Evolutionary conservation across 2,329 filamentous ascomycete genomes (phyloP).

Genomic region (Aspergillus aculeatus): DNA sequence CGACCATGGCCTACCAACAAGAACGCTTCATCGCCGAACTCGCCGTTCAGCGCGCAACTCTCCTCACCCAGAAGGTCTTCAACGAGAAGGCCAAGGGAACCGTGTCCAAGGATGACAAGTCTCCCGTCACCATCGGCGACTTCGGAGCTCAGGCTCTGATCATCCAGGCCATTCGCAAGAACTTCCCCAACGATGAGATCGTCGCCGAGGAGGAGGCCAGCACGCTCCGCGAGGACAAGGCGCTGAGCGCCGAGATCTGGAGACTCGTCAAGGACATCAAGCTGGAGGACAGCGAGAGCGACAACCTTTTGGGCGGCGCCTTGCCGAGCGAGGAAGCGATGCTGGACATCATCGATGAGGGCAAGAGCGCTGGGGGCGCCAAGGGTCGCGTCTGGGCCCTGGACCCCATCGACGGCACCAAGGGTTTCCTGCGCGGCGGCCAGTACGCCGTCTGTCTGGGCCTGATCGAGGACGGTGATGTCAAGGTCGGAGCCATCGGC

Average conservation of each 20-base stretch:
- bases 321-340: conserved; percentile 63
- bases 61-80: conserved; percentile 75
- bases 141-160: conserved; percentile 97
- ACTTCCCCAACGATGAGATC: conserved; percentile 87
- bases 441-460: conserved; percentile 96
- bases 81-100: conserved; percentile 92
- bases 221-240: conserved; percentile 68
- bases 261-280: conserved; percentile 71
- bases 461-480: conserved; percentile 87
- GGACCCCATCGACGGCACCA: conserved; percentile 96
- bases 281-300: conserved; percentile 65
- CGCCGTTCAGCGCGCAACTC: conserved; percentile 78
- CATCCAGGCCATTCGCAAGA: conserved; percentile 81
- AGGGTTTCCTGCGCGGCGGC: conserved; percentile 91
- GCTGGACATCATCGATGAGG: conserved; percentile 58
- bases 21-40: conserved; percentile 83
- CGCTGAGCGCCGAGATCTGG: conserved; percentile 77
- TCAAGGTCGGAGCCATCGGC: conserved; percentile 90
- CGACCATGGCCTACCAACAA: conserved; percentile 60
- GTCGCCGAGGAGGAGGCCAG: conserved; percentile 94
- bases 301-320: conserved; percentile 67
- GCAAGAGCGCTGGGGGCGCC: conserved; percentile 44
- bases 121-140: conserved; percentile 95
- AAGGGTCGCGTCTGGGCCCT: conserved; percentile 80
- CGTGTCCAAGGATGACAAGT: conserved; percentile 89